Base-by-base conservation (phyloP, 225 moss, liverwort and hornwort genomes). In the Climacium dendroides region DNA sequence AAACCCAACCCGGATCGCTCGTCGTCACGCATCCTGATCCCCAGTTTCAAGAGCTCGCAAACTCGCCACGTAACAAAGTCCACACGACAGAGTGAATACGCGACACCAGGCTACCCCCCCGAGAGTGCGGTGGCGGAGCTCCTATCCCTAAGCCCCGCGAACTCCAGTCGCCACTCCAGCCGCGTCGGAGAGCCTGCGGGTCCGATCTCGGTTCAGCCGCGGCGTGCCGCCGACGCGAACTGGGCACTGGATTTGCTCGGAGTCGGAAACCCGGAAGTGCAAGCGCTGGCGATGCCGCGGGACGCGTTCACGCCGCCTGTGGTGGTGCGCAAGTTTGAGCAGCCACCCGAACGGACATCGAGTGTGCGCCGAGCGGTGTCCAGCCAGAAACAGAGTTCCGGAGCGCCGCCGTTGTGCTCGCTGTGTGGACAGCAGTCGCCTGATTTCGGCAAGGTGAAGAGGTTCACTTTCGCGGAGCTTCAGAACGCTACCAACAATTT, bases 381-480 rank as follows among this genome's bases (percentile, higher is more conserved):
- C 53, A 87, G 77, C 78, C 91, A 73, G 63, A 90, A 83, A 63
- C 90, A 72, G 15, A 66, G 70, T 32, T 76, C 94, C 10, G 89
- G 85, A 47, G 91, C 94, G 43, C 95, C 95, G 3, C 93, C 95
- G 13, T 74, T 96, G 65, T 96, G 95, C 61, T 92, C 92, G 17
- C 18, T 89, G 2, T 96, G 95, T 87, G 88, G 90, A 15, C 93
- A 94, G 53, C 88, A 87, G 77, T 90, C 92, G 39, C 95, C 95
- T 4, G 93, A 89, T 75, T 94, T 94, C 25, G 93, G 95, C 39
- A 85, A 92, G 32, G 90, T 93, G 19, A 93, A 83, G 86, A 79
- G 88, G 50, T 95, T 96, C 71, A 81, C 89, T 17, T 92, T 92
- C 28, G 50, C 78, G 48, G 88, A 94, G 90, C 92, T 95, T 3